Percentiles rank a stretch among this genome's conserved stretches.
phyloP scores from a whole-genome alignment of 2,329 filamentous ascomycete species.

The Fusarium pilosicola region DNA sequence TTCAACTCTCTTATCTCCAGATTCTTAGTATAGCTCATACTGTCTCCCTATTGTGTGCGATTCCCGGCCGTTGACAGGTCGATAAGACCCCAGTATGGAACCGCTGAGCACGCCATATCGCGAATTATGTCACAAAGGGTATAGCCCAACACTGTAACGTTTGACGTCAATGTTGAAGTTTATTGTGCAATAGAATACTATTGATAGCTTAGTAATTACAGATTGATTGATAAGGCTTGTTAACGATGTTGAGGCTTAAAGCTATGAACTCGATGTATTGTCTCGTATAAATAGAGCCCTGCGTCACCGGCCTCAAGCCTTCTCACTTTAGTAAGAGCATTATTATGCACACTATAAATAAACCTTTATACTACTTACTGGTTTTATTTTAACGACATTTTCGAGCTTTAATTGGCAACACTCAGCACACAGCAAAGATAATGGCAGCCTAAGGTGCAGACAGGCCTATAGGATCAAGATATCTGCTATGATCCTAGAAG shows the following conservation, averaged over 20 bases:
- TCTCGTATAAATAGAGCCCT: not conserved
- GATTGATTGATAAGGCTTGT: not conserved
- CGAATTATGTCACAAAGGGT: constrained; percentile 35
- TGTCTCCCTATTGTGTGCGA: constrained; percentile 17
- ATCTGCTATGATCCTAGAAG: rapidly evolving
- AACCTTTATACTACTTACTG: too few species aligned
- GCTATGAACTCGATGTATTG: too few species aligned
- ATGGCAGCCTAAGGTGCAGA: too few species aligned
- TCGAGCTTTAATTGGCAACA: too few species aligned
- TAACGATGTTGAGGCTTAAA: rapidly evolving
- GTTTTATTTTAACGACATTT: too few species aligned
- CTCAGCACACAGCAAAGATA: too few species aligned
- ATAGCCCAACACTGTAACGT: constrained; percentile 1
- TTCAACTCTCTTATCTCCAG: not conserved
- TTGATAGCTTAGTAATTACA: not conserved
- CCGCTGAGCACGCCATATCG: constrained; percentile 36
- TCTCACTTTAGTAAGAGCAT: not conserved
- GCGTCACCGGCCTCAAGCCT: rapidly evolving
- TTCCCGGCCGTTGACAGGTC: constrained; percentile 12
- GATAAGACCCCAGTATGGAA: constrained; percentile 5
- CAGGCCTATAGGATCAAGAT: not conserved
- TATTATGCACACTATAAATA: too few species aligned
- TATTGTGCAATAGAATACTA: not conserved
- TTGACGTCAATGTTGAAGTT: constrained; percentile 2
- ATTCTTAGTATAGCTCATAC: not conserved